Base-by-base conservation (phyloP, 345 rosid genomes). In the Zanthoxylum bungeanum region DNA sequence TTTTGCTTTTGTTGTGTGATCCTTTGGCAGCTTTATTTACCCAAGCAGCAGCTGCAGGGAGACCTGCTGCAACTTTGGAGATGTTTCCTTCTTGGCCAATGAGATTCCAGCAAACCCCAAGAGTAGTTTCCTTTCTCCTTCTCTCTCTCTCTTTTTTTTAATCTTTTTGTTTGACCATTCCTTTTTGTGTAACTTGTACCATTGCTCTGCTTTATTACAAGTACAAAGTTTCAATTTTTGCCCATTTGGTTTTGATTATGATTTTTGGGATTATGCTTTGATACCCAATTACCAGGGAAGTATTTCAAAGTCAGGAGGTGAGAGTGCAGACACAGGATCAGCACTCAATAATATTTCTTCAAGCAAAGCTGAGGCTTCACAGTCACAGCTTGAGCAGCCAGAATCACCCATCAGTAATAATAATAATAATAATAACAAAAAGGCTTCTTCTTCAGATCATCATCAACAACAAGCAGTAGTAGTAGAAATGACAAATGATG, bases 51-150 rank as follows among this genome's bases (percentile, higher is more conserved):
- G 75, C 40, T 37, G 42, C 77, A 75, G 88, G 86, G 72, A 87
- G 88, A 81, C 96, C 95, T 76, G 91, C 97, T 79, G 93, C 99
- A 65, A 89, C 99, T 78, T 92, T 92, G 90, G 99, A 95, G 78
- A 92, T 95, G 94, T 95, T 92, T 87, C 99, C 99, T 82, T 88
- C 99, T 57, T 91, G 98, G 98, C 98, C 99, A 86, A 92, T 95
- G 62, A 95, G 97, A 87, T 87, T 87, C 85, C 96, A 92, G 73
- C 97, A 89, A 61, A 95, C 91, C 83, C 92, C 89, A 72, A 85
- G 86, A 85, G 94, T 91, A 80, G 80, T n/a, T n/a, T n/a, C n/a
- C n/a, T n/a, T n/a, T n/a, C n/a, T n/a, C n/a, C n/a, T n/a, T n/a
- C n/a, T n/a, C n/a, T 9, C 30, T 6, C 25, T 14, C 25, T 11